Conservation (phyloP, 2,329 filamentous ascomycete genomes). For the Pyrenophora teres region DNA sequence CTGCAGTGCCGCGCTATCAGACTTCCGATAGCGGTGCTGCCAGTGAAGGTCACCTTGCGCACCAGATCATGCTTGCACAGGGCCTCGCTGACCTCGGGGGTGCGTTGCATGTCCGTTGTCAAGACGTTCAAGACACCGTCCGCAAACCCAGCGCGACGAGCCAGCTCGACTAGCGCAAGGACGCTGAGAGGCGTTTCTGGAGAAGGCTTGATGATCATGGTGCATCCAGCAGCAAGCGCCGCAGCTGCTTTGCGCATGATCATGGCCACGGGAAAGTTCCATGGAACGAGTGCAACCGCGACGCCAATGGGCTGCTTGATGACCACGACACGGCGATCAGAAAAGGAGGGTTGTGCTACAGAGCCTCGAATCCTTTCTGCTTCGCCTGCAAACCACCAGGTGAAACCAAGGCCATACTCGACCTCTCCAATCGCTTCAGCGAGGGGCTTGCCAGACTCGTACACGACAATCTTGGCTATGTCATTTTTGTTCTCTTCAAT, state of each 20-base stretch:
- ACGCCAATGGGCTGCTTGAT: constrained; percentile 48
- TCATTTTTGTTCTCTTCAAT: constrained; percentile 1
- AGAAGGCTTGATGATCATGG: constrained; percentile 59
- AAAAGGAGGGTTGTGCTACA: constrained; percentile 65
- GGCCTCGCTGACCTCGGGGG: constrained; percentile 53
- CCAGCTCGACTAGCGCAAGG: constrained; percentile 62
- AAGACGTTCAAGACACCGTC: constrained; percentile 62
- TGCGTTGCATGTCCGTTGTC: constrained; percentile 58
- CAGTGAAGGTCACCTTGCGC: constrained; percentile 63
- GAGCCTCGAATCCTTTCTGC: constrained; percentile 51
- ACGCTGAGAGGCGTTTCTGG: constrained; percentile 58
- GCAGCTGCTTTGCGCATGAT: constrained; percentile 58
- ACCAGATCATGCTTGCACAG: constrained; percentile 56
- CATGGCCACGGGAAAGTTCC: constrained; percentile 57
- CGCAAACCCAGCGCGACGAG: constrained; percentile 50
- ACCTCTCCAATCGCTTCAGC: constrained; percentile 47
- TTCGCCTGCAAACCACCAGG: constrained; percentile 35
- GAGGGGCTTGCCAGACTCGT: constrained; percentile 64
- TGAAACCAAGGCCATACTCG: constrained; percentile 27
- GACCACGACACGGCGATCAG: constrained; percentile 16
- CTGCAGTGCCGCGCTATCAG: constrained; percentile 61
- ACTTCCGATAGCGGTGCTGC: constrained; percentile 60
- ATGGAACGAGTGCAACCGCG: constrained; percentile 34
- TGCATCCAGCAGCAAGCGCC: constrained; percentile 59
- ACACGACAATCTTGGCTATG: background rate